Evolutionary conservation across 148 eudicot genomes (phyloP), one percentile per base, ranked within the genome.

Genomic region (Dianthus caryophyllus): DNA sequence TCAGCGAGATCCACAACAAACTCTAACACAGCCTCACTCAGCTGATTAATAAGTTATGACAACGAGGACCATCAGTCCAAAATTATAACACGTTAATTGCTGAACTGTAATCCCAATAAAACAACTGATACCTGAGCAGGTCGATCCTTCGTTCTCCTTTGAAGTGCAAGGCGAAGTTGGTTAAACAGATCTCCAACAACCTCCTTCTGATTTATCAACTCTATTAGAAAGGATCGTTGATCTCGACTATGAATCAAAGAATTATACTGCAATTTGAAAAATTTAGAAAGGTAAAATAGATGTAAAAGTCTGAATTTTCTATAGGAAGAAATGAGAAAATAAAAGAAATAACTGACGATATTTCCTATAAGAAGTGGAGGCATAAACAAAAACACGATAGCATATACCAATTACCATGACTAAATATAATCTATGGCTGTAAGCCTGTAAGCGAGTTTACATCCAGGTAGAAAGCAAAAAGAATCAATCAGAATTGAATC

Each of bases 151-250:
- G 67, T 84, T 79, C 96, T 84, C 82, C 98, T 84, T 65, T 93
- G 98, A 56, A 89, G 78, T 68, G 96, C 96, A 62, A 93, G 90
- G 21, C 98, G 98, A 30, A 93, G 96, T 82, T 93, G 98, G 81
- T 93, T 93, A 71, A 93, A 93, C 66, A 89, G 85, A 84, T 89
- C 98, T 26, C 98, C 98, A 20, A 93, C 83, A 67, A 93, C 87
- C 76, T 93, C 98, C 73, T 93, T 93, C 80, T 89, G 96, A 80
- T 87, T 89, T 66, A 93, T 76, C 64, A 93, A 88, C 73, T 93
- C 98, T 75, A 93, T 85, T 47, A 93, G 73, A 33, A 77, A 76
- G 54, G 88, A 78, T 74, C 98, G 82, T 71, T 84, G 84, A 73
- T 65, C 81, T 56, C 76, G 88, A 85, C 96, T 81, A 62, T 38